Evolutionary conservation across 768 basidiomycete species (phyloP).

Genomic region (Pleurotus giganteus): DNA sequence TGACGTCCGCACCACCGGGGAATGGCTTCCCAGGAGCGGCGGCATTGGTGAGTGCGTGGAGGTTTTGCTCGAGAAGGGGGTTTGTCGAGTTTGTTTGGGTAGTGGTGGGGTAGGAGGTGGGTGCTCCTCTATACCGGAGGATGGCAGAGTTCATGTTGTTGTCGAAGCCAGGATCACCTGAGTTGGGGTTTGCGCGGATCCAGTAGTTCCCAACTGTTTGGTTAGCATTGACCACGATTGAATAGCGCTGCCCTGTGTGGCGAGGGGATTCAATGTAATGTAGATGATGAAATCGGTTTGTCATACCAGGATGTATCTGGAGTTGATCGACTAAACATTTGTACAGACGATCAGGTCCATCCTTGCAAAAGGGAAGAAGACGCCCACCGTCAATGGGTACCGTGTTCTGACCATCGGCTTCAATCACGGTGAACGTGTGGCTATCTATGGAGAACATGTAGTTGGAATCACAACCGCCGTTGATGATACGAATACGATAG

Average conservation of each 20-base stretch:
- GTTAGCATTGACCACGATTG: slow-evolving; percentile 36
- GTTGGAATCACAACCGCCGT: slow-evolving; percentile 43
- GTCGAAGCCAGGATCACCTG: slow-evolving; percentile 21
- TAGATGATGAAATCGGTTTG: slow-evolving; percentile 20
- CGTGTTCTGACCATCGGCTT: slow-evolving; percentile 36
- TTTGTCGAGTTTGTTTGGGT: slow-evolving; percentile 11
- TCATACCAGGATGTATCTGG: slow-evolving; percentile 27
- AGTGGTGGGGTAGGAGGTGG: slow-evolving; percentile 24
- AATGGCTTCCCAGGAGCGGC: slow-evolving; percentile 22
- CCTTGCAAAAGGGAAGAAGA: background rate
- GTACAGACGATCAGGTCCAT: background rate
- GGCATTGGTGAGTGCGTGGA: slow-evolving; percentile 16
- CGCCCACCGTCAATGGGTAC: slow-evolving; percentile 23
- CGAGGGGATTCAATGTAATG: slow-evolving; percentile 11
- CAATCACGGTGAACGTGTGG: slow-evolving; percentile 40
- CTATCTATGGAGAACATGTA: slow-evolving; percentile 45
- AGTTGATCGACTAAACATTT: slow-evolving; percentile 23
- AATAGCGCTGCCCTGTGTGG: slow-evolving; percentile 33
- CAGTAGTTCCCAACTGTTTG: slow-evolving; percentile 44
- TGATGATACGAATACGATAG: slow-evolving; percentile 50
- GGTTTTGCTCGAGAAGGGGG: slow-evolving; percentile 28
- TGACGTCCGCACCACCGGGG: slow-evolving; percentile 25
- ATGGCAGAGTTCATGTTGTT: slow-evolving; percentile 36
- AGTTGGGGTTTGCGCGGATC: slow-evolving; percentile 27
- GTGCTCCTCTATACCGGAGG: slow-evolving; percentile 35